Evolutionary conservation across 192 early-diverging fungal species (phyloP), one percentile per base, ranked within the genome.

Genomic region (Backusella westeae): DNA sequence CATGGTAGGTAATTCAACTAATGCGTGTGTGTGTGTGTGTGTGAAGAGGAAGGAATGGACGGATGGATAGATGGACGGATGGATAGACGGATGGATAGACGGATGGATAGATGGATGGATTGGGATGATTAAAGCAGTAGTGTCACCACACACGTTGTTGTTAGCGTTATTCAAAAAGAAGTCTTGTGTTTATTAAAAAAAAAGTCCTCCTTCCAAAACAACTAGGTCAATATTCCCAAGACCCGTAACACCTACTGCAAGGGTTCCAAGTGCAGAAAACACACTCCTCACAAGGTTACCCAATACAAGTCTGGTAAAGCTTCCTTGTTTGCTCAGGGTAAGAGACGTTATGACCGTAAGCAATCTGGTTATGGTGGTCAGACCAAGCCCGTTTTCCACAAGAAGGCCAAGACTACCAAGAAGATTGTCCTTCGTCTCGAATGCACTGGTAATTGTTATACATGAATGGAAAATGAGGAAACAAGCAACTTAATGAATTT

Each of bases 391-490:
- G 95, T 99, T 83, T 99, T 99, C 96, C 97, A 98, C 95, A 99
- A 99, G 93, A 99, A 99, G 94, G 98, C 97, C 85, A 99, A 99
- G 95, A 99, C 98, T 80, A 99, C 96, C 89, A 99, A 98, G 93
- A 99, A 99, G 94, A 87, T 98, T 86, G 98, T 98, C 26, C 93
- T 99, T 77, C 95, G 96, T 91, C 89, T 99, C 41, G 97, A 99
- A 87, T 99, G 98, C 92, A 97, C 92, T 78, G 21, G 70, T 71
- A 71, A 32, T 32, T n/a, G 70, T 71, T 41, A 4, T 17, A 15
- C 6, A 34, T 32, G 10, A 39, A 39, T 39, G 10, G 38, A 3
- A 2, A 39, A 39, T 12, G 38, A 69, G 3, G n/a, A 39, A 39
- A 69, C 8, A 8, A 1, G 21, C 38, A 39, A 39, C 38, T 15